phyloP scores from a whole-genome alignment of 495 filamentous ascomycete genomes.

The Tetracladium marchalianum region DNA sequence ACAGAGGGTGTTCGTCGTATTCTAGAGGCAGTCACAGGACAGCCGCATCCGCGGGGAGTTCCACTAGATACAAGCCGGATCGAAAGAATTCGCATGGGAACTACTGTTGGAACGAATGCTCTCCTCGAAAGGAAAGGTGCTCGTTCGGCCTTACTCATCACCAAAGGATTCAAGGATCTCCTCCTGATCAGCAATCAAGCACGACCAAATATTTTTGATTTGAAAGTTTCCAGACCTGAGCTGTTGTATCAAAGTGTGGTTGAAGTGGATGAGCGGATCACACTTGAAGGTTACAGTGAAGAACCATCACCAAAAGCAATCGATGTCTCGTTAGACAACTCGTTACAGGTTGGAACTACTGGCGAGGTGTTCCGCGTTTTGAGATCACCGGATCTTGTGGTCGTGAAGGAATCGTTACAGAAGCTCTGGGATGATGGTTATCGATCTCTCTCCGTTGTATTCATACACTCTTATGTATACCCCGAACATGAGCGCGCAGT shows the following conservation, averaged over 20 bases:
- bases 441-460: conserved; percentile 62
- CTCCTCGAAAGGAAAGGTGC: conserved; percentile 91
- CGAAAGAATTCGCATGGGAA: conserved; percentile 80
- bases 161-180: conserved; percentile 88
- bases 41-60: conserved; percentile 69
- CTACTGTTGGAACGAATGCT: conserved; percentile 82
- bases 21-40: conserved; percentile 66
- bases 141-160: conserved; percentile 81
- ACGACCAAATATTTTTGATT: conserved; percentile 73
- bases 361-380: conserved; percentile 64
- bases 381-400: conserved; percentile 41
- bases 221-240: conserved; percentile 70
- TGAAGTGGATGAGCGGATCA: conserved; percentile 76
- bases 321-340: conserved; percentile 34
- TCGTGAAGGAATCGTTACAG: conserved; percentile 44
- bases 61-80: conserved; percentile 78
- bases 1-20: conserved; percentile 88
- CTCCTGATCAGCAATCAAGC: conserved; percentile 82
- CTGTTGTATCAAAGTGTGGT: conserved; percentile 68
- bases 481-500: conserved; percentile 64
- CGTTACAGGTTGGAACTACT: conserved; percentile 54
- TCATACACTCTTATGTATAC: conserved; percentile 78
- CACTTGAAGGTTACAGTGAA: conserved; percentile 80
- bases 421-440: conserved; percentile 52
- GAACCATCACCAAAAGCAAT: conserved; percentile 54